Evolutionary conservation across 768 basidiomycete genomes (phyloP), one percentile per base, ranked within the genome.

Genomic region (Trichaptum fuscoviolaceum): DNA sequence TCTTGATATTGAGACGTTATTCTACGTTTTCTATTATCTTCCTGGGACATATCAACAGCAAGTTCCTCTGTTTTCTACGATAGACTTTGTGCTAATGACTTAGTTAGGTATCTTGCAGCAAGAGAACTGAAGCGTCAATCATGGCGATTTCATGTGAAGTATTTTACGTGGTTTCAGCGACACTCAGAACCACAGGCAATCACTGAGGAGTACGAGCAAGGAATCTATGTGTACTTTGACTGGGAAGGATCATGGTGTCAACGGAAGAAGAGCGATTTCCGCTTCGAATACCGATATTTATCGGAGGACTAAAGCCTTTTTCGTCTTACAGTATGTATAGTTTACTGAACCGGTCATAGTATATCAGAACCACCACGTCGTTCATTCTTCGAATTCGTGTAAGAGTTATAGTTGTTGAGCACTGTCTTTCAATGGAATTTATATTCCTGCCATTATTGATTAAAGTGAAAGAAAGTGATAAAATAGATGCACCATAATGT

Each of bases 231-330:
- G 35, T 99, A 99, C 83, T 98, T 99, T 77, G 96, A 98, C 78
- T 98, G 96, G 96, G 96, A 98, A 77, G 94, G 94, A 63, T 93
- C 92, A 69, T 99, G 96, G 97, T 97, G 95, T 76, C 95, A 96
- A 76, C 85, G 96, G 75, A 94, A 95, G 82, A 99, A 99, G 84
- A 89, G 91, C 74, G 96, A 99, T 77, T 99, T 99, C 84, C 89
- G 95, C 26, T 99, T 94, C 73, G 92, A 96, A 78, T 96, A 96
- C 77, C 92, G 95, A 68, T 96, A 96, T 81, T 81, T 96, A 65
- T 95, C 92, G 2, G 94, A 96, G 76, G 94, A 96, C 75, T 94
- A 77, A 83, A 71, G 62, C 59, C 35, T 25, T 35, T 63, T 63
- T 35, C 63, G 52, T 27, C 18, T 63, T 23, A 42, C 42, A 57